Base-by-base conservation (phyloP, 306 rosid genomes). In the Citrullus colocynthis region DNA sequence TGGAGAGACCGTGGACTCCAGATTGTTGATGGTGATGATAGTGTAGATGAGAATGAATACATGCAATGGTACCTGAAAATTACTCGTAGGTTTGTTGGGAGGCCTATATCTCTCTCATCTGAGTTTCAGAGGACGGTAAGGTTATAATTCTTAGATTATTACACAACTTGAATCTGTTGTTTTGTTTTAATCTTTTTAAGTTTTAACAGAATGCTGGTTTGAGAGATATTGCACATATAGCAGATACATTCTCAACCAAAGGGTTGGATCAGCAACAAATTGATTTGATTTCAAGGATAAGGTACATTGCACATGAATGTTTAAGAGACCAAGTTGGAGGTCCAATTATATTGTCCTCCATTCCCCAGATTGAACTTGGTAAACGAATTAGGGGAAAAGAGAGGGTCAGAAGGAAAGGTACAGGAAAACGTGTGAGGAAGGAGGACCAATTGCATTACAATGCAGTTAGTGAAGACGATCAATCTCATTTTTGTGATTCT, bases 91-190 rank as follows among this genome's bases (percentile, higher is more conserved):
- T 96, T 96, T 84, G 87, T 96, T 6, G 99, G 99, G 80, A 89
- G 99, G 87, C 99, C 99, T 52, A 92, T 96, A 76, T 96, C 99
- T 80, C 98, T 96, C 66, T 92, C 99, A 2, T 84, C 98, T 0
- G 99, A 96, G 91, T 96, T 96, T 84, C 98, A 96, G 79, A 91
- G 96, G 90, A 96, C 99, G 82, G 99, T 96, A 92, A 88, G 92
- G 55, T 84, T 78, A 51, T 63, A 80, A 71, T 78, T 36, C 13
- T 60, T 67, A 83, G 80, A 44, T 87, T 75, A 56, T 11, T 75
- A n/a, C 32, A 74, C 48, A 74, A 74, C 45, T 74, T 74, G 24
- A 28, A 49, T 72, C 4, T 28, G 76, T 73, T 73, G 41, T 57
- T 41, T 76, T 14, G 24, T 58, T 76, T 76, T 57, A 39, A 56